phyloP scores from a whole-genome alignment of 192 early-diverging fungal genomes.

The Podila epicladia region DNA sequence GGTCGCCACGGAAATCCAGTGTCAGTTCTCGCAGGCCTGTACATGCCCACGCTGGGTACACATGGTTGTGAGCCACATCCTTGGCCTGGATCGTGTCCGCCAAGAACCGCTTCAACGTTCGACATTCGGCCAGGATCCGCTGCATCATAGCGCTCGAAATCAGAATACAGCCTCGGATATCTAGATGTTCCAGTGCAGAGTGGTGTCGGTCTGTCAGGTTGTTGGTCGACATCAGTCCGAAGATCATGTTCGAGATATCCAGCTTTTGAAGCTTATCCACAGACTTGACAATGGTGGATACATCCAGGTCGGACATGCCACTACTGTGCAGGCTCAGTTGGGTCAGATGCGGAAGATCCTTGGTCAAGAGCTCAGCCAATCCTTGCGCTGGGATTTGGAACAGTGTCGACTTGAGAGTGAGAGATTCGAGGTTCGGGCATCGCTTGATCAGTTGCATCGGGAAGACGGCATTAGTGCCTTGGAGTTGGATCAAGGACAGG shows the following conservation, averaged over 20 bases:
- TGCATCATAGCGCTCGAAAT: constrained; percentile 31
- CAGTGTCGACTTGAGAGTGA: constrained; percentile 12
- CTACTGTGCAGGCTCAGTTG: constrained; percentile 6
- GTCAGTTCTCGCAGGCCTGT: constrained; percentile 23
- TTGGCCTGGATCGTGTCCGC: constrained; percentile 26
- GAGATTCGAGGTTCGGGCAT: constrained; percentile 29
- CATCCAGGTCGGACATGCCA: constrained; percentile 8
- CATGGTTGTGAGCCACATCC: constrained; percentile 32
- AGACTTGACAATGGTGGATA: constrained; percentile 13
- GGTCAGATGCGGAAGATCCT: constrained; percentile 12
- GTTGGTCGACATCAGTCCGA: constrained; percentile 40
- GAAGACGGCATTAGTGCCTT: constrained; percentile 7
- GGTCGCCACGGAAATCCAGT: constrained; percentile 29
- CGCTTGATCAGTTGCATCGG: constrained; percentile 15
- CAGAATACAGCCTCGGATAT: constrained; percentile 15
- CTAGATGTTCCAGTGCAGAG: constrained; percentile 11
- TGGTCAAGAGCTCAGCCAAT: background rate
- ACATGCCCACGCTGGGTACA: constrained; percentile 31
- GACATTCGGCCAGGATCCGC: constrained; percentile 28
- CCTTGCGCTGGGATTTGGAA: background rate
- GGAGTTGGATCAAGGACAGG: constrained; percentile 6
- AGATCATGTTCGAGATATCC: constrained; percentile 17
- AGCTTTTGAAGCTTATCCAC: constrained; percentile 10
- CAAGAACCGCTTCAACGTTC: constrained; percentile 8
- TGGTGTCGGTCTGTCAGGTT: constrained; percentile 16